A percentile compares a stretch with the other conserved stretches of the same genome.
phyloP scores from a whole-genome alignment of 768 basidiomycete species.

The Xerocomellus intermedius region DNA sequence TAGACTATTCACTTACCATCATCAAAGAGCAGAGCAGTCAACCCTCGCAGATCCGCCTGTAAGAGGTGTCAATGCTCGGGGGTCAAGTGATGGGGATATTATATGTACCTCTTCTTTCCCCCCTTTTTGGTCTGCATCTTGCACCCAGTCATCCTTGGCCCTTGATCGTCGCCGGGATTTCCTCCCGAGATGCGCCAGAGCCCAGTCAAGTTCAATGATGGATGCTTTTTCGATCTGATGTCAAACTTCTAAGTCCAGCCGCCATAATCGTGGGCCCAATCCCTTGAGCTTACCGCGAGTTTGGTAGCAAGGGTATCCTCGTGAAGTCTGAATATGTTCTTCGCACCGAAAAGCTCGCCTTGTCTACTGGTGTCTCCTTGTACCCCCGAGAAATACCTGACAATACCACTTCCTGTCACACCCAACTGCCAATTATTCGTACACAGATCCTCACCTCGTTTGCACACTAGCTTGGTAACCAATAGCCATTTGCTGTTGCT shows the following conservation, averaged over 20 bases:
- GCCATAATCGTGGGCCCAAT: background rate
- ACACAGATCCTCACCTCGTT: slow-evolving; percentile 52
- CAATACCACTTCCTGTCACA: background rate
- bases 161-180: slow-evolving; percentile 34
- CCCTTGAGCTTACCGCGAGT: slow-evolving; percentile 50
- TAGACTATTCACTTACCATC: slow-evolving; percentile 45
- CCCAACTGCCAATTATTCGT: background rate
- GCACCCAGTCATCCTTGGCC: slow-evolving; percentile 39
- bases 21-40: slow-evolving; percentile 68
- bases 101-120: slow-evolving; percentile 33
- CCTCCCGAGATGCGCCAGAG: slow-evolving; percentile 62
- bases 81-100: background rate
- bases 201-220: slow-evolving; percentile 77
- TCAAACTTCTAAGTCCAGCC: background rate
- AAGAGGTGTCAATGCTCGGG: background rate
- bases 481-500: slow-evolving; percentile 92
- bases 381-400: slow-evolving; percentile 77
- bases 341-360: slow-evolving; percentile 83
- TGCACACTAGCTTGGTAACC: slow-evolving; percentile 83
- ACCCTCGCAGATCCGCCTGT: slow-evolving; percentile 55
- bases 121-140: slow-evolving; percentile 47
- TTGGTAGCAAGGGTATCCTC: slow-evolving; percentile 72
- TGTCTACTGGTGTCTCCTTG: slow-evolving; percentile 72
- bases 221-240: slow-evolving; percentile 77
- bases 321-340: slow-evolving; percentile 82